A percentile compares a stretch with the other conserved stretches of the same genome.
Evolutionary conservation across 306 rosid genomes (phyloP).

Genomic region (Cicer chorassanicum): DNA sequence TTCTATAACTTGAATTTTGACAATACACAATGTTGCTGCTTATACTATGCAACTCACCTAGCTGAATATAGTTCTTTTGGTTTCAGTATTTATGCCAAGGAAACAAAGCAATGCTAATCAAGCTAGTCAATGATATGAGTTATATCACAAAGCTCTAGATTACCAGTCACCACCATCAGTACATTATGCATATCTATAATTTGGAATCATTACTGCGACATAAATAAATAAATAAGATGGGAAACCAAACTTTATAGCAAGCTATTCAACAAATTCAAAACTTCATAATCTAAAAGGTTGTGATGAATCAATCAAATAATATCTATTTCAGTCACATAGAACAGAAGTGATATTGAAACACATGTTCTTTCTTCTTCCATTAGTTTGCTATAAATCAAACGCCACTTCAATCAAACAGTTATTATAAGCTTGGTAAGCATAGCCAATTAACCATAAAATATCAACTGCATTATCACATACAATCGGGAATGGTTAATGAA

Average conservation of each 20-base stretch:
- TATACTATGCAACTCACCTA: constrained; percentile 18
- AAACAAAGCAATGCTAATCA: constrained; percentile 6
- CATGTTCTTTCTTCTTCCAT: too few species aligned
- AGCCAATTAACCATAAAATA: not conserved
- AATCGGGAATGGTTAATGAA: constrained; percentile 13
- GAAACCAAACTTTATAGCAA: too few species aligned
- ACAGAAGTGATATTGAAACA: too few species aligned
- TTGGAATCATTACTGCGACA: too few species aligned
- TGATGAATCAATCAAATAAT: too few species aligned
- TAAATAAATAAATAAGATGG: too few species aligned
- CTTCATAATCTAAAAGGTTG: too few species aligned
- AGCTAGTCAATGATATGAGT: not conserved
- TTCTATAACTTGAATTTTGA: not conserved
- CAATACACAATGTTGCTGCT: not conserved
- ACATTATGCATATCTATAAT: too few species aligned
- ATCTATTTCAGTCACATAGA: too few species aligned
- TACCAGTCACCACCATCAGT: too few species aligned
- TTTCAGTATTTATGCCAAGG: constrained; percentile 2
- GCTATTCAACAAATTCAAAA: too few species aligned
- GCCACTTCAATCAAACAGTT: not conserved
- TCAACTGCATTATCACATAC: not conserved
- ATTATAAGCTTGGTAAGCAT: constrained; percentile 4
- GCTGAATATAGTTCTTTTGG: not conserved
- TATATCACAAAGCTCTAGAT: not conserved
- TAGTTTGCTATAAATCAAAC: not conserved